Evolutionary conservation across 164 flowering plant genomes (phyloP), one percentile per base, ranked within the genome.

Genomic region (Macadamia integrifolia): DNA sequence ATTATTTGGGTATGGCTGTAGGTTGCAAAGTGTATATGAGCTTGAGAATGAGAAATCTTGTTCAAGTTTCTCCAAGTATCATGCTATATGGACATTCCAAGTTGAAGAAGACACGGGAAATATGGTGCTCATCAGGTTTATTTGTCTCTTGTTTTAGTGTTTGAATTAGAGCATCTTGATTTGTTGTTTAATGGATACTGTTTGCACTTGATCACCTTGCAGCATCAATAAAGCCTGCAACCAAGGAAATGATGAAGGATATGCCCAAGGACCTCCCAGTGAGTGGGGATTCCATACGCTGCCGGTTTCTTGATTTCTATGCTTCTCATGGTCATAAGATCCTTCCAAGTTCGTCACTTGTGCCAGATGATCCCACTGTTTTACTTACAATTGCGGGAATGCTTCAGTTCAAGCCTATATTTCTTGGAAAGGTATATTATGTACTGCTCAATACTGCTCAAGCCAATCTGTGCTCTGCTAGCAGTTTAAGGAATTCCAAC

Each of bases 341-440:
- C 60, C 94, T 91, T 78, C 97, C 98, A 66, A 93, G 97, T 79
- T 68, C 97, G 62, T 91, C 98, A 55, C 97, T 93, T 65, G 97
- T 91, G 64, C 97, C 98, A n/a, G 96, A 91, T 69, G 98, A 93
- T 78, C 98, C 98, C 31, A 93, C 97, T 6, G 97, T 93, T 71
- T 75, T 93, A 60, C 78, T 93, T 68, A 93, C 98, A 44, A 91
- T 94, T 67, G 98, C 97, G 6, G 97, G 98, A 65, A 94, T 94
- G 98, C 96, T 91, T 80, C 97, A 88, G 72, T 94, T 94, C 80
- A 94, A 94, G 80, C 96, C 96, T 70, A 86, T 91, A 73, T 94
- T 94, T 77, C 96, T 94, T 77, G 98, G 98, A 66, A 83, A 90
- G 87, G 98, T 90, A 72, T 56, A 67, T 46, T 60, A 43, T 28